A percentile compares a stretch with the other conserved stretches of the same genome.
These are phyloP conservation scores for Aphanocladium album DNA, from an alignment of 2,329 filamentous ascomycete species.

Conservation along the genomic window DNA sequence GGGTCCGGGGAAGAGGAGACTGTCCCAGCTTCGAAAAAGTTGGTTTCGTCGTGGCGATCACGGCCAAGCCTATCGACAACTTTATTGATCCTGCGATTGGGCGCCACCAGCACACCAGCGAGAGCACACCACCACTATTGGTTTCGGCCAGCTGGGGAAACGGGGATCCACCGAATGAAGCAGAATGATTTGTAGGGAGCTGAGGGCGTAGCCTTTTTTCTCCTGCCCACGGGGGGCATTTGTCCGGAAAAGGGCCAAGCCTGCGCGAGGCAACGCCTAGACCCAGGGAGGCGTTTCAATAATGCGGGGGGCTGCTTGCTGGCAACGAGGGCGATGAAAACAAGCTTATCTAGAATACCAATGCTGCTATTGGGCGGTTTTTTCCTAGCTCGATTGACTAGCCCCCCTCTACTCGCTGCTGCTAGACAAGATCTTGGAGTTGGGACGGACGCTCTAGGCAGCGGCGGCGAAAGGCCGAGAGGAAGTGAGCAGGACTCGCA, in stretches of 20 bases:
- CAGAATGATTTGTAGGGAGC: background rate
- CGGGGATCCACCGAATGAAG: background rate
- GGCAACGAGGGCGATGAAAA: background rate
- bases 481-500: too few species aligned
- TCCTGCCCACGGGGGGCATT: background rate
- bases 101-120: background rate
- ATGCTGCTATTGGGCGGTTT: background rate
- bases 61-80: conserved; percentile 7
- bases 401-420: background rate
- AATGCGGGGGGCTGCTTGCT: background rate
- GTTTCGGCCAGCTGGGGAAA: background rate
- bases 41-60: background rate
- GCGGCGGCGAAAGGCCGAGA: background rate
- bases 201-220: background rate
- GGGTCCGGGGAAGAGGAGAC: background rate
- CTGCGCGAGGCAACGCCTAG: background rate
- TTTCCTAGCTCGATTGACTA: background rate
- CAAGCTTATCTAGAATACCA: background rate
- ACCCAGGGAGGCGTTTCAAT: background rate
- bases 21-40: background rate
- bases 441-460: background rate
- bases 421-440: background rate
- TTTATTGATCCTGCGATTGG: conserved; percentile 8
- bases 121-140: background rate
- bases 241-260: background rate